Evolutionary conservation across 495 filamentous ascomycete species (phyloP), one percentile per base, ranked within the genome.

Genomic region (Achaetomiella virescens): DNA sequence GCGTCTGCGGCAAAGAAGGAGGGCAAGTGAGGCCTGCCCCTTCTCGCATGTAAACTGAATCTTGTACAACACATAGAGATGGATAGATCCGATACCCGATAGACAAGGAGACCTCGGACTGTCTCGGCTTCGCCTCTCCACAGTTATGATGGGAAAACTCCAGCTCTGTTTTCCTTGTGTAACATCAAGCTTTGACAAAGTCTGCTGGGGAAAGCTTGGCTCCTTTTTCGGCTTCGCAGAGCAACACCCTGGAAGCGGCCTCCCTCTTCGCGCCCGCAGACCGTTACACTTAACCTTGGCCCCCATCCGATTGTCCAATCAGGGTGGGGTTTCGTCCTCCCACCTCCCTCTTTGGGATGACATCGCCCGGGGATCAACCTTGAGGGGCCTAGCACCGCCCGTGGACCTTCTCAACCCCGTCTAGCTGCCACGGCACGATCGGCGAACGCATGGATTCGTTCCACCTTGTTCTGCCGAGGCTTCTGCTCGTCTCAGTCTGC

Each of bases 1-100:
- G 72, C 70, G 15, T 69, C 71, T 12, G 61, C 61, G 24, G 60
- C 66, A 8, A 35, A 48, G 51, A 71, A 70, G 50, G 40, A 43
- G 48, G 67, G 65, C 61, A 68, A 65, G 55, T 71, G 61, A 67
- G 42, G 33, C 15, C 1, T 40, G 20, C 9, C 24, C 11, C 10
- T 25, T 43, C n/a, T 50, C 31, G 9, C 22, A 45, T 55, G 51
- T 52, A 42, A 33, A 11, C 27, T n/a, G 41, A 51, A 10, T n/a
- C 9, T 33, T 56, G 22, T 54, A 36, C 20, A 52, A n/a, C 33
- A 54, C 22, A 15, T 24, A 35, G 31, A 42, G 40, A 53, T 33
- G 25, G 50, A 53, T 53, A 53, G 38, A 53, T 43, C 22, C 8
- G 29, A 51, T 52, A 52, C 49, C 49, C 24, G 6, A 25, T 31